Conservation (phyloP, 441 rosid species). For the Aquilaria agallochum region DNA sequence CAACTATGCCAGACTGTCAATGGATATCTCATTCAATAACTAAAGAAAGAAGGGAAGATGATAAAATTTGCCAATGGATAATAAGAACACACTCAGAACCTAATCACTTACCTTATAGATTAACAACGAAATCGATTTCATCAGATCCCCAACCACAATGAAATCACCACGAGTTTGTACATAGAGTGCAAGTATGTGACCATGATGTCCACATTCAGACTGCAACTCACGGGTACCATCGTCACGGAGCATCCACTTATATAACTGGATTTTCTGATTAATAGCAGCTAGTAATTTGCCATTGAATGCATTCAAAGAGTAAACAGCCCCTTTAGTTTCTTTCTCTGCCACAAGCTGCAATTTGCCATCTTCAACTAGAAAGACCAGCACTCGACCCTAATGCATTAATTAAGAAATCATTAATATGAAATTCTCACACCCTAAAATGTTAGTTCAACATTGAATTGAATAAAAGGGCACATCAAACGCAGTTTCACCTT, state of each 20-base stretch:
- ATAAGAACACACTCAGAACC: not conserved
- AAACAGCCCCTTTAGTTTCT: constrained; percentile 96
- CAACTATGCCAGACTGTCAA: too few relatives aligned
- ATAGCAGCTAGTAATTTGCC: constrained; percentile 94
- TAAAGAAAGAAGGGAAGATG: not conserved
- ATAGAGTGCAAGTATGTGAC: constrained; percentile 96
- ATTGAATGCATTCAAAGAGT: constrained; percentile 87
- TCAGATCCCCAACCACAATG: constrained; percentile 96
- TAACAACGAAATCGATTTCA: constrained; percentile 93
- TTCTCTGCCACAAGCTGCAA: constrained; percentile 89
- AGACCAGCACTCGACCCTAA: constrained; percentile 92
- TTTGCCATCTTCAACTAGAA: constrained; percentile 83
- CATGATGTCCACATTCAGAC: constrained; percentile 98
- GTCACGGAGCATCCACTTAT: constrained; percentile 96
- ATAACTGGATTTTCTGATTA: constrained; percentile 92
- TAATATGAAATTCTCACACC: constrained; percentile 2
- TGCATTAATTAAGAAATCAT: constrained; percentile 5
- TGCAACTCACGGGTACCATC: constrained; percentile 91
- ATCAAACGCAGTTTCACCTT: constrained; percentile 42
- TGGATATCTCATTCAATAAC: too few relatives aligned
- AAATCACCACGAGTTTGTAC: constrained; percentile 99
- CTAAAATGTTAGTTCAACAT: not conserved
- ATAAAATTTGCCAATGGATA: not conserved
- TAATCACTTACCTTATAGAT: constrained; percentile 68
- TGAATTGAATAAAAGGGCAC: not conserved